phyloP scores from a whole-genome alignment of 345 rosid species.

The Draba incana region DNA sequence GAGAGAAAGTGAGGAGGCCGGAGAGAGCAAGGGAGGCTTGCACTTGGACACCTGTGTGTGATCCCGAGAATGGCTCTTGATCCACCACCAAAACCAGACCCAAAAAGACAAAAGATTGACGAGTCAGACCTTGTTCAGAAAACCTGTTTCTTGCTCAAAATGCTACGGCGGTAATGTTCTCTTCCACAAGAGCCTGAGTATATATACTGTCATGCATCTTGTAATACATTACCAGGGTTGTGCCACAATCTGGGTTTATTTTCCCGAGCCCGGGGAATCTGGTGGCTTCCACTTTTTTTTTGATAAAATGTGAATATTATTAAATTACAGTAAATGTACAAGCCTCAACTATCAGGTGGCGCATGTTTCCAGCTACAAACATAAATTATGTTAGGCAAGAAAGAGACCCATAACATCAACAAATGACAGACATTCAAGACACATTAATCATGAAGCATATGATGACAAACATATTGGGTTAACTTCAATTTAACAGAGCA shows the following conservation, averaged over 20 bases:
- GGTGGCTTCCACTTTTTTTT: background rate
- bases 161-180: no score
- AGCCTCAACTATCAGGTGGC: slow-evolving; percentile 96
- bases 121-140: slow-evolving; percentile 38
- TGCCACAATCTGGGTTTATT: slow-evolving; percentile 54
- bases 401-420: slow-evolving; percentile 16
- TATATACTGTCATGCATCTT: background rate
- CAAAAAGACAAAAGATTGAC: no score
- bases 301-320: no score
- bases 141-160: slow-evolving; percentile 14
- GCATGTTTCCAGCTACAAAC: slow-evolving; percentile 90
- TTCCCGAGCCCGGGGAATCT: slow-evolving; percentile 44
- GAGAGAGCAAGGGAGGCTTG: no score
- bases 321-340: no score
- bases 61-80: no score
- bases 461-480: background rate
- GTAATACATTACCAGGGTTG: slow-evolving; percentile 58
- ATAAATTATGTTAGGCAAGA: slow-evolving; percentile 28
- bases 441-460: slow-evolving; percentile 1
- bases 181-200: no score
- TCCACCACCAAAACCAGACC: no score
- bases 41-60: no score
- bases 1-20: no score
- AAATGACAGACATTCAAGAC: slow-evolving; percentile 16
- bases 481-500: slow-evolving; percentile 11